Evolutionary conservation across 75 land plant species (phyloP).

Genomic region (Cupressus sempervirens): DNA sequence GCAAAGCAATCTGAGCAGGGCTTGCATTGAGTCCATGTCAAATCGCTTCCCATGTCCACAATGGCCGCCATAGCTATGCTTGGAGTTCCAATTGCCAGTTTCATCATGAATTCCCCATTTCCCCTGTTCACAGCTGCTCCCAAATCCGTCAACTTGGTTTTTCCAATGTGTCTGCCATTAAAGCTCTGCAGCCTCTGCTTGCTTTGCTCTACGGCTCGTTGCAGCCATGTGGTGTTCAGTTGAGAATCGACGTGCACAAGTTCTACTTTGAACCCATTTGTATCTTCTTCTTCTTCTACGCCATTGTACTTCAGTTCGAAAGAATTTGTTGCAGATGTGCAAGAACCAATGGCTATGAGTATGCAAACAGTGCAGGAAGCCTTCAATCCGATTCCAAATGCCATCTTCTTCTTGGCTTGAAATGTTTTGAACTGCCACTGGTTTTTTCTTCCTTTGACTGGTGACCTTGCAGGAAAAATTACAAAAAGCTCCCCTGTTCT

Average conservation of each 20-base stretch:
- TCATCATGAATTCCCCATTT: constrained; percentile 19
- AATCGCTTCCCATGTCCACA: constrained; percentile 31
- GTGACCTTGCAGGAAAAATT: neutral
- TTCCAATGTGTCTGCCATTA: no score
- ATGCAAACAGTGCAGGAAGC: no score
- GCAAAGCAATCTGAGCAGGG: constrained; percentile 26
- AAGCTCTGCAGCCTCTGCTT: neutral
- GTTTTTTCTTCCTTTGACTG: no score
- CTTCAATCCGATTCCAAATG: no score
- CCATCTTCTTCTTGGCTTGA: no score
- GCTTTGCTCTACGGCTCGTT: constrained; percentile 1
- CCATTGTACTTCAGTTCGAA: no score
- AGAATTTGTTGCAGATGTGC: neutral
- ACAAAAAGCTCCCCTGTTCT: constrained; percentile 10
- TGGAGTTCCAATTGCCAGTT: constrained; percentile 24
- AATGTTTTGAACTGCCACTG: no score
- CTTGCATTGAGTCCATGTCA: constrained; percentile 29
- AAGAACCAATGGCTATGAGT: neutral
- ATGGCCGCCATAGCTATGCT: neutral
- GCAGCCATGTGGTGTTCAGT: neutral
- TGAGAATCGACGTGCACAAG: constrained; percentile 2
- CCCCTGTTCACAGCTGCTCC: neutral
- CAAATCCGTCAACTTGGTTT: neutral
- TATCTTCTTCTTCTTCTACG: no score
- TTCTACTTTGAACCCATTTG: constrained; percentile 1